Evolutionary conservation across 495 filamentous ascomycete species (phyloP), one percentile per base, ranked within the genome.

Genomic region (Letharia lupina): DNA sequence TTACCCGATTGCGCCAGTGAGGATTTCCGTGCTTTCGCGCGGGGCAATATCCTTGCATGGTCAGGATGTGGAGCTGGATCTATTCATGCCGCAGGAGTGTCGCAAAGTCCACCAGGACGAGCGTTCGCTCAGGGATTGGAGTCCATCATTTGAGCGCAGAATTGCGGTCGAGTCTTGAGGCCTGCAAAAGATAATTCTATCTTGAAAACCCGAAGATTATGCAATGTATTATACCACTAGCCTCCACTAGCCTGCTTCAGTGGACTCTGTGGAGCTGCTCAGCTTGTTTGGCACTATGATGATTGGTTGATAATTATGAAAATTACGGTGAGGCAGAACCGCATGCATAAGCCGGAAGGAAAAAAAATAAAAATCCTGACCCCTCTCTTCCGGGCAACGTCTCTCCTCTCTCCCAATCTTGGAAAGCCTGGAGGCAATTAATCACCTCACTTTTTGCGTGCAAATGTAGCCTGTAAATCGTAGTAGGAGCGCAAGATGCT

Each of bases 181-280:
- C n/a, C 52, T 35, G 52, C 11, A 23, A 23, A 16, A 65, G 39
- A 45, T n/a, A 39, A 9, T 7, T 20, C 35, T 11, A 15, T n/a
- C 10, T 37, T 37, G 15, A 31, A 3, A 18, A 37, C 9, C 0
- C 11, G 1, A 20, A 35, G 10, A 37, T 57, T 35, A 35, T 57
- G 31, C 20, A 39, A 3, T 35, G 33, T 58, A 65, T 58, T 16
- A 39, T 65, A 65, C 18, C 31, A 35, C 40, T 65, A 65, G 63
- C 39, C 40, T 45, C 18, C 31, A 35, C 40, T 65, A 65, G 63
- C 39, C 40, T 45, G 18, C 4, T 42, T 45, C 28, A 12, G 35
- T 33, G 42, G 33, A 31, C 33, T 45, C 28, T 20, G 35, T 33
- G 42, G 33, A 31, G 10, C 45, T 65, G n/a, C 50, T 65, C 18